These are phyloP conservation scores for Canavalia ensiformis DNA, from an alignment of 306 rosid species.

Conservation along the genomic window DNA sequence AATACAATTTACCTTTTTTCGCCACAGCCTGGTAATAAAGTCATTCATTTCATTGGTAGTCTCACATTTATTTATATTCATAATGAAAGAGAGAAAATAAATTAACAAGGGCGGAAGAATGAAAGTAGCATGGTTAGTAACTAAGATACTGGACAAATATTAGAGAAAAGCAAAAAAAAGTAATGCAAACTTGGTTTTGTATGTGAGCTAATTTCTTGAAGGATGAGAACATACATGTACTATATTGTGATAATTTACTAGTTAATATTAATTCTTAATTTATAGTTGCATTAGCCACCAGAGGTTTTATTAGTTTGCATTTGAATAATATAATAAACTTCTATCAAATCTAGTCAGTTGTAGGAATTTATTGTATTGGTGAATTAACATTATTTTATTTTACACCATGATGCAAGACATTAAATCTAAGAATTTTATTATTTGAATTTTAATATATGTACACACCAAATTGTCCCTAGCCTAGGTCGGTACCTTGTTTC, in stretches of 20 bases:
- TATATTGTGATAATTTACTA: constrained; percentile 31
- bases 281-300: neutral
- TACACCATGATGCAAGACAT: neutral
- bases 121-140: too few species aligned
- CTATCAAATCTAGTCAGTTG: constrained; percentile 41
- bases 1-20: constrained; percentile 39
- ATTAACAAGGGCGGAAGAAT: neutral
- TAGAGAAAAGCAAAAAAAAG: constrained; percentile 4
- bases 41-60: constrained; percentile 25
- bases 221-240: neutral
- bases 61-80: constrained; percentile 27
- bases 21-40: constrained; percentile 5
- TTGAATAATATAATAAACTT: constrained; percentile 32
- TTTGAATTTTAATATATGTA: too few species aligned
- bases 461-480: too few species aligned
- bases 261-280: constrained; percentile 5
- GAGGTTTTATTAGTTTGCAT: constrained; percentile 11
- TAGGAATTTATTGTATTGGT: constrained; percentile 26
- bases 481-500: too few species aligned
- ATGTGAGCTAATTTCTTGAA: constrained; percentile 11
- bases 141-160: too few species aligned
- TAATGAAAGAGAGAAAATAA: constrained; percentile 13
- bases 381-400: constrained; percentile 25
- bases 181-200: constrained; percentile 32
- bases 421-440: too few species aligned